These are phyloP conservation scores for Blastobotrys ciferrii DNA, from an alignment of 1,139 yeast species.

Conservation along the genomic window DNA sequence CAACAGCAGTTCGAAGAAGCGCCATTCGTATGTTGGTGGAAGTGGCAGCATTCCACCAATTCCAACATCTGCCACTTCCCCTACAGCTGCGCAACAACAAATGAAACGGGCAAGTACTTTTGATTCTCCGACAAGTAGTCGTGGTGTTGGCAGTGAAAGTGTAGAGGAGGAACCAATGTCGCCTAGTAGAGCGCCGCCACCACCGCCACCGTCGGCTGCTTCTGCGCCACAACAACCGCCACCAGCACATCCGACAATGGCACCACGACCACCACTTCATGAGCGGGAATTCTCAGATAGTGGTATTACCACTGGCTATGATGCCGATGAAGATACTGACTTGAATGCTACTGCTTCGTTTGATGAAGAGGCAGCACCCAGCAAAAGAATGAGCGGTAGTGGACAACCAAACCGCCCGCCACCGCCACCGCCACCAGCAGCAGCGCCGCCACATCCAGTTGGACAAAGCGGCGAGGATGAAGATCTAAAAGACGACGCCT, in stretches of 20 bases:
- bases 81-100: slow-evolving; percentile 1
- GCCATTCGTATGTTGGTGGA: slow-evolving; percentile 29
- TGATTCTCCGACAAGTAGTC: slow-evolving; percentile 12
- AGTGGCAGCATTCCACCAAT: slow-evolving; percentile 32
- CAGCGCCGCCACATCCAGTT: slow-evolving; percentile 25
- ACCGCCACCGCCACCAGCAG: slow-evolving; percentile 20
- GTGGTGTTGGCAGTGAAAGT: not conserved
- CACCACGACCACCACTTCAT: not conserved
- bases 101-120: slow-evolving; percentile 18
- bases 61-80: slow-evolving; percentile 19
- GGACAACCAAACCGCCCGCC: slow-evolving; percentile 6
- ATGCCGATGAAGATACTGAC: slow-evolving; percentile 52
- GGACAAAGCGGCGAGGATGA: slow-evolving; percentile 2
- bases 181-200: slow-evolving; percentile 15
- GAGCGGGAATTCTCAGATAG: slow-evolving; percentile 19
- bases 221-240: slow-evolving; percentile 14
- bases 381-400: not conserved
- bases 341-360: slow-evolving; percentile 23
- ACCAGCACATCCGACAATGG: slow-evolving; percentile 8
- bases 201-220: slow-evolving; percentile 17
- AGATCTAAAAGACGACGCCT: slow-evolving; percentile 4
- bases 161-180: slow-evolving; percentile 9
- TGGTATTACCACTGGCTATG: slow-evolving; percentile 46
- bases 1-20: slow-evolving; percentile 16
- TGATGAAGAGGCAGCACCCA: slow-evolving; percentile 17